Percentiles rank a stretch among this genome's conserved stretches.
These are phyloP conservation scores for Paxillus involutus DNA, from an alignment of 768 basidiomycete genomes.

Conservation along the genomic window DNA sequence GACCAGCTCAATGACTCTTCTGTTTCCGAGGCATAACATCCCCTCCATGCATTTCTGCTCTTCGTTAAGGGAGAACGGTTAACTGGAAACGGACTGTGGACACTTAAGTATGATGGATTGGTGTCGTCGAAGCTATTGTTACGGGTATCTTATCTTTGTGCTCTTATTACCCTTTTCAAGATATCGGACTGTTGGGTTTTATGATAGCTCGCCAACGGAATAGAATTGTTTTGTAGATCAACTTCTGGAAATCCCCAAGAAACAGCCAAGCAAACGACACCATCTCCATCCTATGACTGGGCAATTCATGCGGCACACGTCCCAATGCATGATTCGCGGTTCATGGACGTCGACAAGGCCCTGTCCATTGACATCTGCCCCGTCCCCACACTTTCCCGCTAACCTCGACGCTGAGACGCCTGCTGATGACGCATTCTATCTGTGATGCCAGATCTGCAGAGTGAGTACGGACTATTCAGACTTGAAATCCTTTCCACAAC, in stretches of 20 bases:
- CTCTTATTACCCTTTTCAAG: neutral
- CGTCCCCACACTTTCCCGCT: no score
- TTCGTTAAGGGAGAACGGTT: neutral
- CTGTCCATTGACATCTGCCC: no score
- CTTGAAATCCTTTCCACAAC: neutral
- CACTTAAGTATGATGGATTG: neutral
- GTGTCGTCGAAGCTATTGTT: neutral
- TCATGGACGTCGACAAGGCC: neutral
- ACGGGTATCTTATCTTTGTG: neutral
- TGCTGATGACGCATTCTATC: neutral
- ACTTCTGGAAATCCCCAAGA: neutral
- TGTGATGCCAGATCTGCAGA: neutral
- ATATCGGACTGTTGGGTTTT: neutral
- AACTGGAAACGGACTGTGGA: neutral
- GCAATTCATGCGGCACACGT: neutral
- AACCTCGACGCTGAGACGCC: neutral
- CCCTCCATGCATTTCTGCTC: neutral
- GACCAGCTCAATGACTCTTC: slow-evolving; percentile 16
- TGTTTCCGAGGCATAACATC: slow-evolving; percentile 11
- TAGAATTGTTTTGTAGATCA: neutral
- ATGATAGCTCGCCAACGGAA: neutral
- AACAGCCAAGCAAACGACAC: neutral
- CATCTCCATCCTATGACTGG: neutral
- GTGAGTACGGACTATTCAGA: neutral
- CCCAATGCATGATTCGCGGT: neutral